Evolutionary conservation across 495 filamentous ascomycete genomes (phyloP), one percentile per base, ranked within the genome.

Genomic region (Lasiosphaeria miniovina): DNA sequence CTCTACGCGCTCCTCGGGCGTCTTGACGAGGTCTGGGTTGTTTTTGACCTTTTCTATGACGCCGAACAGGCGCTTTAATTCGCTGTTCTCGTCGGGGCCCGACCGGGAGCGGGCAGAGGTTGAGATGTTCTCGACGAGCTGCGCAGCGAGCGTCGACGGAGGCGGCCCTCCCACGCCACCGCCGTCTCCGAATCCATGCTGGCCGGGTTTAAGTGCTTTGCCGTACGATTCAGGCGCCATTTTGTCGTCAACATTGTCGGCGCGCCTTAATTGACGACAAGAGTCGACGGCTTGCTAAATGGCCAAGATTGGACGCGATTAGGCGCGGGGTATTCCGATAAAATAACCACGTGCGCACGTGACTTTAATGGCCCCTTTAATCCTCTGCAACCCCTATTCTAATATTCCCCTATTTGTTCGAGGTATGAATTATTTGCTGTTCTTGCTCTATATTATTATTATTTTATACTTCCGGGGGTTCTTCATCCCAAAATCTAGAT

Each of bases 101-200:
- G 71, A 71, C 15, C 12, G 11, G 12, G 70, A 74, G 35, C 68
- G 68, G 36, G 71, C 48, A 33, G 76, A 68, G 24, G 74, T 62
- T 12, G 81, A 77, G 55, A 86, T 75, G 62, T 79, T 80, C 62
- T 80, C 77, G 54, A 84, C 85, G 56, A 90, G 77, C 57, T 88
- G 84, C 9, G 84, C 85, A 34, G 87, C 86, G 58, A 90, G 72
- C 38, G 87, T 87, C n/a, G 88, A 89, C 17, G 86, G 84, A 33
- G 86, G 84, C 53, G 82, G 80, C 9, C 41, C 65, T 15, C 41
- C 53, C 12, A 40, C 14, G 14, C 15, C 58, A 7, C 17, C 7
- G 7, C 32, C 17, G 12, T 49, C 57, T 31, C 34, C 34, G 38
- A 57, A 53, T 15, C 36, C 61, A 52, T 52, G 52, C 31, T 61